These are phyloP conservation scores for Verticillium nonalfalfae DNA, from an alignment of 2,329 filamentous ascomycete species.

Conservation along the genomic window DNA sequence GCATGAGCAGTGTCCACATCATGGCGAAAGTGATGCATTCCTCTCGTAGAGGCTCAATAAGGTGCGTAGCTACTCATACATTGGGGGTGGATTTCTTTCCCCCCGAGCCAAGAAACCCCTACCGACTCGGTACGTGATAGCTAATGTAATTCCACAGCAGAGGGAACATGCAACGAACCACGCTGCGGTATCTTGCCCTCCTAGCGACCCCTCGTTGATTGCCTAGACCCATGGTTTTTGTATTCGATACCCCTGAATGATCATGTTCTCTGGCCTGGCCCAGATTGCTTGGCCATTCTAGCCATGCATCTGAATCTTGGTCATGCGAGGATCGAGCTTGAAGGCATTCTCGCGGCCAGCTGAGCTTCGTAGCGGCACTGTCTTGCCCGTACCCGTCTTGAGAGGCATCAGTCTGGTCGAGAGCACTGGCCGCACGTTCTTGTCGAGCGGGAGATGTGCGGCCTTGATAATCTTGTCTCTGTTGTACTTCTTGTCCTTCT, in stretches of 20 bases:
- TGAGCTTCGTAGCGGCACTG: not conserved
- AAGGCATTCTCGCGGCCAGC: slow-evolving; percentile 11
- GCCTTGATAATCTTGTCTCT: slow-evolving; percentile 19
- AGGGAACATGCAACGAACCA: too few relatives aligned
- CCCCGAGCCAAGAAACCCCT: not conserved
- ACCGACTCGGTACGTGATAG: not conserved
- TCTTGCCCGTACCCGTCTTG: slow-evolving; percentile 9
- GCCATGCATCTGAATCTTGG: slow-evolving; percentile 13
- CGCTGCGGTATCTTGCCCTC: not conserved
- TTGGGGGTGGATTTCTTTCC: not conserved
- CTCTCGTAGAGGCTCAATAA: not conserved
- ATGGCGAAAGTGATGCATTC: slow-evolving; percentile 7
- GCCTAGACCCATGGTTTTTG: not conserved
- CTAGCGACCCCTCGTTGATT: not conserved
- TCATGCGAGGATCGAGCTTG: slow-evolving; percentile 19
- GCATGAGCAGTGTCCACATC: not conserved
- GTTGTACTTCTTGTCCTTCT: slow-evolving; percentile 29
- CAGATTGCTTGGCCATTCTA: slow-evolving; percentile 11
- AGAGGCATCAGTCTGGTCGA: slow-evolving; percentile 12
- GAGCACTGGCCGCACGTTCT: slow-evolving; percentile 6
- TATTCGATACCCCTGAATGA: slow-evolving; percentile 1
- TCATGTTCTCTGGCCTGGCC: slow-evolving; percentile 7
- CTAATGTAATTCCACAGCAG: not conserved
- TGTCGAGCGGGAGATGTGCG: slow-evolving; percentile 9
- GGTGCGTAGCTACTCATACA: not conserved